Evolutionary conservation across 2,329 filamentous ascomycete genomes (phyloP).

Genomic region (Diaporthe aspalathi): DNA sequence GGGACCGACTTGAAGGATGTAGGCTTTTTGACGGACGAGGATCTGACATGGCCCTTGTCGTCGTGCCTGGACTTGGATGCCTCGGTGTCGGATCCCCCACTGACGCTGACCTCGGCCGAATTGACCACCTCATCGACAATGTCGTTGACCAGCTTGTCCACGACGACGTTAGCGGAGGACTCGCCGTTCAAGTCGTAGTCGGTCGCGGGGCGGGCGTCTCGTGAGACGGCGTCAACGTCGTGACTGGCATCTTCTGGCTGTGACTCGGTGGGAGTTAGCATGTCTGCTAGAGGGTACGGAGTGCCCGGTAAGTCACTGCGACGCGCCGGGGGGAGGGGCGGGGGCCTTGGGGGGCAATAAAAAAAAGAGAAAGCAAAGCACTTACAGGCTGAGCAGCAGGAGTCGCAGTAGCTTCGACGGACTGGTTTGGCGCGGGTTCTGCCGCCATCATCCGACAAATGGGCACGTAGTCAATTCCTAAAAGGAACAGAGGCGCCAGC

Average conservation of each 20-base stretch:
- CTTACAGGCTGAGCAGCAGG: conserved; percentile 60
- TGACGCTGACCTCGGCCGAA: conserved; percentile 75
- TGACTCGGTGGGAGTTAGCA: conserved; percentile 55
- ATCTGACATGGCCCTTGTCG: conserved; percentile 69
- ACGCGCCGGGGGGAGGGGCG: conserved; percentile 33
- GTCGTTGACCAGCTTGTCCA: conserved; percentile 67
- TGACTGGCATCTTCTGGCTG: conserved; percentile 38
- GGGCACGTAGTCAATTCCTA: conserved; percentile 37
- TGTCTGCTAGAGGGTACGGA: conserved; percentile 52
- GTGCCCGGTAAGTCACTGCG: conserved; percentile 48
- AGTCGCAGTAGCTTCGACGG: conserved; percentile 65
- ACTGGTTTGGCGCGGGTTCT: conserved; percentile 66
- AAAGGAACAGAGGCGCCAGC: conserved; percentile 33
- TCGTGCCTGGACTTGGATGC: conserved; percentile 69
- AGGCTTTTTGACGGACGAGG: conserved; percentile 76
- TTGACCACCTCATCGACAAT: conserved; percentile 69
- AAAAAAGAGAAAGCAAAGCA: conserved; percentile 38
- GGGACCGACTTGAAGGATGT: conserved; percentile 86
- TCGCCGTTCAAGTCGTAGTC: conserved; percentile 61
- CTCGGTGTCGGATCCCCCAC: conserved; percentile 79
- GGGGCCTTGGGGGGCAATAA: no score
- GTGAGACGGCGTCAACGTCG: conserved; percentile 31
- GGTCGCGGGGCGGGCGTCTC: conserved; percentile 27
- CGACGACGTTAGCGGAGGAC: conserved; percentile 61
- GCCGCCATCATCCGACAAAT: conserved; percentile 70